Conservation (phyloP, 108 stramenopile species). For the Nitzschia putrida region DNA sequence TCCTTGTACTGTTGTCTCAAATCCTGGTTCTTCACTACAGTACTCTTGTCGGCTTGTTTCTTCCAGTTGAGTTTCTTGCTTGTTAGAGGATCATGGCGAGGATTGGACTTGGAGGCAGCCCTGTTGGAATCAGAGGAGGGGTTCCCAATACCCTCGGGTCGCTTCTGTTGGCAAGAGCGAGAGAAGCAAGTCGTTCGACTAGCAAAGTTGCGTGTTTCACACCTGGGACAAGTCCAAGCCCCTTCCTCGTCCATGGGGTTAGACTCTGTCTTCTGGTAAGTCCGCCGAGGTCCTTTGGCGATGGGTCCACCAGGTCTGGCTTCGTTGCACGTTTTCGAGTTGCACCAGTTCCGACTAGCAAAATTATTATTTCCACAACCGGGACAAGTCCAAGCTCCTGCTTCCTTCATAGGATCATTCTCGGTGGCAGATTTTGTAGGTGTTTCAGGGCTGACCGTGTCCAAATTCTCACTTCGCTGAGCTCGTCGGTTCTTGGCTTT, state of each 20-base stretch:
- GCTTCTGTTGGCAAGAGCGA: conserved; percentile 11
- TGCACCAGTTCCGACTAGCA: conserved; percentile 26
- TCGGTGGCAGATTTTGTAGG: background rate
- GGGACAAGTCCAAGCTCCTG: conserved; percentile 21
- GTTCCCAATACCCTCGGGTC: background rate
- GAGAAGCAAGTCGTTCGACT: conserved; percentile 22
- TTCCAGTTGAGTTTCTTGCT: conserved; percentile 31
- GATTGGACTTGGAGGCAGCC: background rate
- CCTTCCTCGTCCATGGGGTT: conserved; percentile 12
- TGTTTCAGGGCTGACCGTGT: background rate
- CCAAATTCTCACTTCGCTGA: background rate
- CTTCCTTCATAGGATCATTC: conserved; percentile 22
- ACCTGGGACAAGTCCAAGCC: conserved; percentile 17
- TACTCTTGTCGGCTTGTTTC: conserved; percentile 22
- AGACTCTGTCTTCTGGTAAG: background rate
- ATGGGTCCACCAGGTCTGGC: conserved; percentile 7
- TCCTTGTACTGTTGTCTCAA: conserved; percentile 25
- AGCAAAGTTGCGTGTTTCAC: conserved; percentile 25
- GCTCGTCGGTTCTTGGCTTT: background rate
- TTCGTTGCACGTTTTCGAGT: conserved; percentile 30
- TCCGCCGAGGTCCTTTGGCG: background rate
- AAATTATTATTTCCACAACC: conserved; percentile 24
- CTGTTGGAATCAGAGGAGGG: background rate
- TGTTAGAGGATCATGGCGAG: conserved; percentile 21
- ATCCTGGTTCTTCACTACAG: conserved; percentile 15